Percentiles rank a stretch among this genome's conserved stretches.
These are phyloP conservation scores for Phalaenopsis hybrid DNA, from an alignment of 116 monocot genomes.

Conservation along the genomic window DNA sequence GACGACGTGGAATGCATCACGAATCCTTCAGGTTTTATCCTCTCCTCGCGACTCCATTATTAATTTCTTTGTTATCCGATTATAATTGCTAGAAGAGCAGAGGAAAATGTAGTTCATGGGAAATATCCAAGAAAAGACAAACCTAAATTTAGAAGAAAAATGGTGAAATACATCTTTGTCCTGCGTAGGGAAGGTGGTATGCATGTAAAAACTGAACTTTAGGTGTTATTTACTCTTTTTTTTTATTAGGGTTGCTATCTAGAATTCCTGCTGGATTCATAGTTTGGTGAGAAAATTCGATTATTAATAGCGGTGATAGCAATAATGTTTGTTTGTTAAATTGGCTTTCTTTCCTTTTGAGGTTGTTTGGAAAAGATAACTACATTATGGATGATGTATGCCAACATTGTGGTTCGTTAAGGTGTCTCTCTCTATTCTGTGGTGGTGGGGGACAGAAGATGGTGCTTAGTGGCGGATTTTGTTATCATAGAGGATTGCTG, in stretches of 20 bases:
- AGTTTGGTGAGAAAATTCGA: background rate
- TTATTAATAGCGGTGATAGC: background rate
- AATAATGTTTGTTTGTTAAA: background rate
- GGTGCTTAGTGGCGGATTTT: background rate
- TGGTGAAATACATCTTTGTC: background rate
- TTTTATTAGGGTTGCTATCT: background rate
- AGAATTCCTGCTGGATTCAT: background rate
- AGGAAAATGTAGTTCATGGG: background rate
- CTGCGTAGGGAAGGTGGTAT: no score
- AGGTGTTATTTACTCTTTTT: no score
- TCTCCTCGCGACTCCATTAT: background rate
- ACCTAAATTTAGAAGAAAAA: no score
- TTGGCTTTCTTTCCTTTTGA: background rate
- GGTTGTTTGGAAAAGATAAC: background rate
- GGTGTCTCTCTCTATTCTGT: background rate
- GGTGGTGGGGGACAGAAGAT: background rate
- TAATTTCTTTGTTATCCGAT: background rate
- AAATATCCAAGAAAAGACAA: no score
- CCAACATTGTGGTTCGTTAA: background rate
- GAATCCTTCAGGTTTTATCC: constrained; percentile 55
- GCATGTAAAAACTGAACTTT: no score
- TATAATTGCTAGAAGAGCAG: background rate
- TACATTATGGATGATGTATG: background rate
- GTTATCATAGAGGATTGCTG: background rate
- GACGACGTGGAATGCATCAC: constrained; percentile 70